Evolutionary conservation across 805 yeast genomes (phyloP).

Genomic region (Sugiyamaella marilandica): DNA sequence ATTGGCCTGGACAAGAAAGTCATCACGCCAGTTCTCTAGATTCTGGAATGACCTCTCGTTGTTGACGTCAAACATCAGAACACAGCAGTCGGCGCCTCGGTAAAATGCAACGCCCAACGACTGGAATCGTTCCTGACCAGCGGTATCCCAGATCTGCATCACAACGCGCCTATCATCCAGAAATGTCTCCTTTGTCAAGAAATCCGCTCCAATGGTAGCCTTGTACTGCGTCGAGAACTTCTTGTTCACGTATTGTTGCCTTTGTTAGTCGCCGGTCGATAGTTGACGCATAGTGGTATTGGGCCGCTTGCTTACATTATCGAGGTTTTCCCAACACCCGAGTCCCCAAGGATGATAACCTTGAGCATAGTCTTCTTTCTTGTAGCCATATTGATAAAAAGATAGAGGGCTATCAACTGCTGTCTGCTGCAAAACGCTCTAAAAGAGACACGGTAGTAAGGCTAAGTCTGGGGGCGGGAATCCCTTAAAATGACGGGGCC

Average conservation of each 20-base stretch:
- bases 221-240: constrained; percentile 94
- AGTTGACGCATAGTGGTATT: neutral
- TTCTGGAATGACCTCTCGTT: constrained; percentile 90
- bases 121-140: constrained; percentile 98
- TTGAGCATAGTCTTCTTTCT: constrained; percentile 42
- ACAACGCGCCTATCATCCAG: constrained; percentile 81
- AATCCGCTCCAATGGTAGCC: constrained; percentile 97
- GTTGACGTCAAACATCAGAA: constrained; percentile 90
- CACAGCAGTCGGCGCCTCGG: constrained; percentile 98
- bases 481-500: neutral
- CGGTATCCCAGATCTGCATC: constrained; percentile 92
- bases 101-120: constrained; percentile 95
- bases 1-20: constrained; percentile 88
- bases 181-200: constrained; percentile 81
- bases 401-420: no score
- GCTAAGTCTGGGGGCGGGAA: neutral
- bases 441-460: no score
- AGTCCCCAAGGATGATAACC: constrained; percentile 92
- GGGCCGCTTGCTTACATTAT: constrained; percentile 55
- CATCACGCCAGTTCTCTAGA: constrained; percentile 90
- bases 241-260: constrained; percentile 89
- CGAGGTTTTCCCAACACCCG: constrained; percentile 97
- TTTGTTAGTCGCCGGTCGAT: neutral
- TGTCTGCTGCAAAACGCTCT: no score
- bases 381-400: constrained; percentile 2